phyloP scores from a whole-genome alignment of 176 grass and related monocot genomes.

The Bromus sterilis region DNA sequence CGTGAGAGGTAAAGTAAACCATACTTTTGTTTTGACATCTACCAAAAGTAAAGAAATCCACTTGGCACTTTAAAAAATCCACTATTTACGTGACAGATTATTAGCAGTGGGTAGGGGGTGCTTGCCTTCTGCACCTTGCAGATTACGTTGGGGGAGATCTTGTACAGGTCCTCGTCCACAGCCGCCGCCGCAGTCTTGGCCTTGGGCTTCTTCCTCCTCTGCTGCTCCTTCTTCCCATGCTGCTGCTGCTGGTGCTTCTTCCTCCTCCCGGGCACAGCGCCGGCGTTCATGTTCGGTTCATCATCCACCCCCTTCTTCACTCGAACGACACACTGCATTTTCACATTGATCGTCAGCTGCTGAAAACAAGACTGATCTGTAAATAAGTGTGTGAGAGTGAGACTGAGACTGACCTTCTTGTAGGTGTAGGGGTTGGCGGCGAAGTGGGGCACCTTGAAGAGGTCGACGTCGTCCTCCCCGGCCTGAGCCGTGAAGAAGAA shows the following conservation, averaged over 20 bases:
- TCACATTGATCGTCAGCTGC: neutral
- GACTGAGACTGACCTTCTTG: conserved; percentile 33
- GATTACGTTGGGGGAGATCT: conserved; percentile 67
- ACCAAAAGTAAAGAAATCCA: conserved; percentile 30
- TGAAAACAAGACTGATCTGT: neutral
- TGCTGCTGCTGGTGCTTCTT: conserved; percentile 36
- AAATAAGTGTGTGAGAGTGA: neutral
- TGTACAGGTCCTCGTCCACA: conserved; percentile 86
- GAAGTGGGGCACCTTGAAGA: conserved; percentile 74
- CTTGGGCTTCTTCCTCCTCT: conserved; percentile 64
- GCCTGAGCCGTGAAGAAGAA: conserved; percentile 56
- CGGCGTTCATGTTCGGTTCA: conserved; percentile 6
- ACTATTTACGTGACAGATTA: neutral
- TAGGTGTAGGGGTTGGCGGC: conserved; percentile 41
- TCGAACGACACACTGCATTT: conserved; percentile 39
- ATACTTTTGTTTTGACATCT: neutral
- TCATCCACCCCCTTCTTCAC: conserved; percentile 40
- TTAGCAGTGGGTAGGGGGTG: neutral
- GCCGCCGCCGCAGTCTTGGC: neutral
- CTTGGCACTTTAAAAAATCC: neutral
- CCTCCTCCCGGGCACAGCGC: conserved; percentile 18
- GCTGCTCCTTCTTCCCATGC: conserved; percentile 37
- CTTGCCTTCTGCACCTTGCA: conserved; percentile 73
- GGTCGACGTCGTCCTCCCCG: conserved; percentile 51
- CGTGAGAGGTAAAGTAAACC: conserved; percentile 27